Conservation (phyloP, 345 rosid species). For the Salix purpurea region DNA sequence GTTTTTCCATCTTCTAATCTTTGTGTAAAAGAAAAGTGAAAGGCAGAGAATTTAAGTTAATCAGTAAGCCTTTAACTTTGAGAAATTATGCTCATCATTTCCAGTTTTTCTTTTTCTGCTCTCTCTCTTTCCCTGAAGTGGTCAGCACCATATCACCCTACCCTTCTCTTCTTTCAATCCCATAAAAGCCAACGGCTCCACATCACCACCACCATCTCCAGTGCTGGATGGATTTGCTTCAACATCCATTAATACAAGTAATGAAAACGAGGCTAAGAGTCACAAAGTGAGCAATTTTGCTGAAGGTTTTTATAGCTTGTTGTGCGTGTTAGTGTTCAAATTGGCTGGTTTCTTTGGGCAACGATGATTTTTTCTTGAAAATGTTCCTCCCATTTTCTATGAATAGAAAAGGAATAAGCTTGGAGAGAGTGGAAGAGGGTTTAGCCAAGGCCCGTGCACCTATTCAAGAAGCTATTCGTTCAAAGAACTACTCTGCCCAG, state of each 20-base stretch:
- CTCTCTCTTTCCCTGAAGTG: neutral
- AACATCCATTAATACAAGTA: neutral
- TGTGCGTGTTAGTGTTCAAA: neutral
- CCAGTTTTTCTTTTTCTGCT: neutral
- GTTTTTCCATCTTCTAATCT: neutral
- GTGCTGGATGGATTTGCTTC: neutral
- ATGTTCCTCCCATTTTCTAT: neutral
- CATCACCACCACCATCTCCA: neutral
- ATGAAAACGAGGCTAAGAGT: neutral
- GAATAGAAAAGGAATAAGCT: conserved; percentile 19
- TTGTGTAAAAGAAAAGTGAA: neutral
- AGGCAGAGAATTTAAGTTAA: neutral
- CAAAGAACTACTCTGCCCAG: conserved; percentile 32
- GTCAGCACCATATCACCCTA: neutral
- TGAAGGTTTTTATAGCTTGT: neutral
- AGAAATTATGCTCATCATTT: neutral
- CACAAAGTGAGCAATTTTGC: neutral
- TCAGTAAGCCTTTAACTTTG: neutral
- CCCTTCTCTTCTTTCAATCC: conserved; percentile 1
- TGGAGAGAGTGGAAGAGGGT: conserved; percentile 33
- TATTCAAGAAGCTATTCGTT: too few relatives aligned
- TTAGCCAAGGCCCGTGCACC: too few relatives aligned
- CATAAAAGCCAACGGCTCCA: neutral
- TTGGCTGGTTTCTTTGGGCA: neutral
- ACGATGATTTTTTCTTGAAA: neutral